These are phyloP conservation scores for Plenodomus biglobosus DNA, from an alignment of 2,329 filamentous ascomycete genomes.

Conservation along the genomic window DNA sequence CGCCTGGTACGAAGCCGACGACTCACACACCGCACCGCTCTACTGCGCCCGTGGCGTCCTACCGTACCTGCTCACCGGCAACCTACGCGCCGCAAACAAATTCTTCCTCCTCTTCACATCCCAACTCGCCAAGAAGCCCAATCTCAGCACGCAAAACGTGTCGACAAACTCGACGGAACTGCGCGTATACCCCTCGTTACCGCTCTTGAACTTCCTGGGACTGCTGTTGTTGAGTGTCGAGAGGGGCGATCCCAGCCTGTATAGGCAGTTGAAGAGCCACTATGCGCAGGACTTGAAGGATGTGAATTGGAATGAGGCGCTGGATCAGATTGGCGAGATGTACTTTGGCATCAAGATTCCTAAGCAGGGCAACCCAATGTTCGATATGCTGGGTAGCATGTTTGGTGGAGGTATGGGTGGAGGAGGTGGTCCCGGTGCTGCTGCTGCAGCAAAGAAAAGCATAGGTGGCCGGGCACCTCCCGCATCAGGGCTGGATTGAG, in stretches of 20 bases:
- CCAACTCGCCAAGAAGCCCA: constrained; percentile 62
- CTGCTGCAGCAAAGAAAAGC: constrained; percentile 49
- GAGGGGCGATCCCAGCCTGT: constrained; percentile 75
- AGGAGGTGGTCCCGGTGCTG: constrained; percentile 28
- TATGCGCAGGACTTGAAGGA: constrained; percentile 81
- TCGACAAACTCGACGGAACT: constrained; percentile 72
- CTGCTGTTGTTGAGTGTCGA: constrained; percentile 82
- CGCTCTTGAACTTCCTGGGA: constrained; percentile 92
- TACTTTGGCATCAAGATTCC: constrained; percentile 93
- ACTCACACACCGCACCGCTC: constrained; percentile 80
- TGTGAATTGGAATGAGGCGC: constrained; percentile 72
- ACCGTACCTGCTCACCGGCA: constrained; percentile 87
- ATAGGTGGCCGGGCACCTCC: constrained; percentile 37
- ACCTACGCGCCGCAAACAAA: constrained; percentile 84
- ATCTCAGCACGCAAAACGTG: constrained; percentile 77
- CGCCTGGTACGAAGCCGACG: constrained; percentile 88
- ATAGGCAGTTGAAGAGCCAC: constrained; percentile 76
- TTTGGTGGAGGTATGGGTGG: constrained; percentile 72
- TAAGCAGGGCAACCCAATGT: constrained; percentile 83
- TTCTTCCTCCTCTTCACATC: constrained; percentile 76
- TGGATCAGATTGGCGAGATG: constrained; percentile 90
- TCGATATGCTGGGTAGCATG: constrained; percentile 98
- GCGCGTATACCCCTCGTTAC: constrained; percentile 83
- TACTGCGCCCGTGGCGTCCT: constrained; percentile 86
- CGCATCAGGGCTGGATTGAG: constrained; percentile 42